Evolutionary conservation across 768 basidiomycete genomes (phyloP).

Genomic region (Suillus decipiens): DNA sequence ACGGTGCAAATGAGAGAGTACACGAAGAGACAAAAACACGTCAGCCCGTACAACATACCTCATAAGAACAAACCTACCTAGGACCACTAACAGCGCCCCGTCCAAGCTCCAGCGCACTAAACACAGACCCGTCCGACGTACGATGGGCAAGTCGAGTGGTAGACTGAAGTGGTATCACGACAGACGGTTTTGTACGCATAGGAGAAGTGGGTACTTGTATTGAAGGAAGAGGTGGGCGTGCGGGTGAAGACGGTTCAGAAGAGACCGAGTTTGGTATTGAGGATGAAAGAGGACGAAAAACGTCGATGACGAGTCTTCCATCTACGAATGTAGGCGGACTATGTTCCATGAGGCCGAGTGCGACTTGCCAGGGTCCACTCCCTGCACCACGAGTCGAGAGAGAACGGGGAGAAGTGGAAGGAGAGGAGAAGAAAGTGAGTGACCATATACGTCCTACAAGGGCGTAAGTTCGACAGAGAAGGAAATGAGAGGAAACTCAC

Average conservation of each 20-base stretch:
- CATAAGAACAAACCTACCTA: background rate
- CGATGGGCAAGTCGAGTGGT: background rate
- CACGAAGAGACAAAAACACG: background rate
- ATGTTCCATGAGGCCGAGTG: constrained; percentile 52
- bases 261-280: background rate
- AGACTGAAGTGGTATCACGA: background rate
- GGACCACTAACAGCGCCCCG: no score
- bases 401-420: constrained; percentile 4
- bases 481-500: constrained; percentile 22
- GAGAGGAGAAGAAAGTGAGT: constrained; percentile 24
- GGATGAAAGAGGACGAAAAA: constrained; percentile 23
- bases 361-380: constrained; percentile 40
- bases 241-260: background rate
- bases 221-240: background rate
- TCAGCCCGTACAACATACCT: background rate
- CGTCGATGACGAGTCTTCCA: constrained; percentile 48
- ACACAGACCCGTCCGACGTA: background rate
- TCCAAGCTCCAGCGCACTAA: background rate
- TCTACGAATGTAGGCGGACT: constrained; percentile 63
- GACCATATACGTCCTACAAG: constrained; percentile 30
- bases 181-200: background rate
- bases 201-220: background rate
- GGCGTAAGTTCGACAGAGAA: background rate
- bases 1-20: background rate
- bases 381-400: background rate